Evolutionary conservation across 1,284 basidiomycete genomes (phyloP).

Genomic region (Ganoderma boninense): DNA sequence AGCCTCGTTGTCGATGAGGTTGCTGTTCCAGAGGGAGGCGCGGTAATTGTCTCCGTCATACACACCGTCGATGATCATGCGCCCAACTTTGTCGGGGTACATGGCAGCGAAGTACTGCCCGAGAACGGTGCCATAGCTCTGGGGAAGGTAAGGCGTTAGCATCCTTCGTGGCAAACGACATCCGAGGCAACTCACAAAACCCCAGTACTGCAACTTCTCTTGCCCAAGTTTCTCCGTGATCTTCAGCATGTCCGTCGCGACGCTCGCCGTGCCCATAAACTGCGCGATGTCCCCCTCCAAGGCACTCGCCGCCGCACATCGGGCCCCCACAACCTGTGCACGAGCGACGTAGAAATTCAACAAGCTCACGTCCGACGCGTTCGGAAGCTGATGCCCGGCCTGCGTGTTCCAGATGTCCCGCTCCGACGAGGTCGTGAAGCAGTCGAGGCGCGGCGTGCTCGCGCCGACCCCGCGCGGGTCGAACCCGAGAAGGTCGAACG

Average conservation of each 20-base stretch:
- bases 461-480: conserved; percentile 47
- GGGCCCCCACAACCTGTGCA: conserved; percentile 19
- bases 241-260: conserved; percentile 58
- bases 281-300: conserved; percentile 41
- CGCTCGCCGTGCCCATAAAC: conserved; percentile 54
- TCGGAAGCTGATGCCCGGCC: conserved; percentile 11
- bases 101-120: conserved; percentile 54
- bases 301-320: conserved; percentile 32
- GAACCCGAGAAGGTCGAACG: conserved; percentile 49
- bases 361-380: conserved; percentile 21
- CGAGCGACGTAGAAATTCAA: conserved; percentile 18
- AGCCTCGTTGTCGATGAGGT: conserved; percentile 38
- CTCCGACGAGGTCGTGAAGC: conserved; percentile 29
- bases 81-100: conserved; percentile 54
- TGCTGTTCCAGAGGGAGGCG: conserved; percentile 35
- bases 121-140: conserved; percentile 55
- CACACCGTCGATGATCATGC: conserved; percentile 44
- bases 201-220: conserved; percentile 60
- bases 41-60: conserved; percentile 39
- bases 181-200: conserved; percentile 48
- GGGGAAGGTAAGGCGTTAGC: background rate
- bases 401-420: conserved; percentile 27
- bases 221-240: conserved; percentile 54
- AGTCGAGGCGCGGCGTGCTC: conserved; percentile 29
- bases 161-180: background rate